phyloP scores from a whole-genome alignment of 2,329 filamentous ascomycete species.

The Aspergillus novoparasiticus region DNA sequence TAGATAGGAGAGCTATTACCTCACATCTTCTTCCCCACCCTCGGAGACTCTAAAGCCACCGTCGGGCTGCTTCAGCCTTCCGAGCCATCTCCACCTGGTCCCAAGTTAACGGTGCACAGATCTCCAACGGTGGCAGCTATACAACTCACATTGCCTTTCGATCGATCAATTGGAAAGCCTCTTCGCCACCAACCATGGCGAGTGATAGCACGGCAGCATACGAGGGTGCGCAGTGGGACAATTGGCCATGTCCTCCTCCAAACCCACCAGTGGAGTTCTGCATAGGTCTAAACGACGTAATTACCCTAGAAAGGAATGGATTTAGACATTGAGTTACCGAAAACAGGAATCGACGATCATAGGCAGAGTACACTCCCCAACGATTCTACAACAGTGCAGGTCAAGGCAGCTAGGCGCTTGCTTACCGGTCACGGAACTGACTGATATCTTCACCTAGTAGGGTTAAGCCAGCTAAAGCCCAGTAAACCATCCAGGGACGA shows the following conservation, averaged over 20 bases:
- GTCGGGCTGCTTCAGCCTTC: constrained; percentile 78
- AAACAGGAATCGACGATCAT: not conserved
- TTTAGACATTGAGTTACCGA: not conserved
- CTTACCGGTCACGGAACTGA: constrained; percentile 65
- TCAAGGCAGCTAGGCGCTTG: not conserved
- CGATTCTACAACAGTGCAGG: not conserved
- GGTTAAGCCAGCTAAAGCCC: constrained; percentile 76
- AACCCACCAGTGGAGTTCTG: constrained; percentile 86
- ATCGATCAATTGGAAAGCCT: constrained; percentile 75
- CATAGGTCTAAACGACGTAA: constrained; percentile 75
- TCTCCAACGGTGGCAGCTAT: not conserved
- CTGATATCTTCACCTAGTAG: constrained; percentile 74
- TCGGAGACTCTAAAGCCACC: constrained; percentile 88
- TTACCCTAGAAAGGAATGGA: constrained; percentile 49
- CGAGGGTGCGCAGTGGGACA: constrained; percentile 82
- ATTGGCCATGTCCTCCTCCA: constrained; percentile 89
- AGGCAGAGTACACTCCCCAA: not conserved
- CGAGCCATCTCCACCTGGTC: constrained; percentile 78
- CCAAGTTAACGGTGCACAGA: constrained; percentile 25
- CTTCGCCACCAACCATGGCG: constrained; percentile 73
- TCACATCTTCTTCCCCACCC: constrained; percentile 89
- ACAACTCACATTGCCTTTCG: constrained; percentile 68
- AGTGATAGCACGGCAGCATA: constrained; percentile 84
- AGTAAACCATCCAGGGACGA: constrained; percentile 93
- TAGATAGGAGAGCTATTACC: constrained; percentile 53